Percentiles rank a stretch among this genome's conserved stretches.
Evolutionary conservation across 2,329 filamentous ascomycete species (phyloP).

Genomic region (Fusarium domesticum): DNA sequence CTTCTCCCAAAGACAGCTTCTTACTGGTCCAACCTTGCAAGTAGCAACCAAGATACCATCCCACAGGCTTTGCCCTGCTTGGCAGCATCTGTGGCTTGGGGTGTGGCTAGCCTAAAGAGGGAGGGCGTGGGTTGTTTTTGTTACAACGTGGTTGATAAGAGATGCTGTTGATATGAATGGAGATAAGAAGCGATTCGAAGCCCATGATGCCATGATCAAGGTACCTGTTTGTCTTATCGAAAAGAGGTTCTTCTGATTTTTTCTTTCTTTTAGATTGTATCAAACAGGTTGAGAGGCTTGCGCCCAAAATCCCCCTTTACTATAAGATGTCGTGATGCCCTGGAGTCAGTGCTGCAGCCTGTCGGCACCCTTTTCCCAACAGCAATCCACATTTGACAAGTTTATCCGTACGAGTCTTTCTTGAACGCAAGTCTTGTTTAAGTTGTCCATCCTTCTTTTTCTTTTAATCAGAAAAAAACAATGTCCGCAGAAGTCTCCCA

Average conservation of each 20-base stretch:
- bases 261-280: not conserved
- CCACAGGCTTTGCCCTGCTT: too few species aligned
- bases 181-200: conserved; percentile 12
- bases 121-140: too few species aligned
- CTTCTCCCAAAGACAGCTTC: conserved; percentile 11
- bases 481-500: conserved; percentile 53
- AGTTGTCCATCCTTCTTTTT: too few species aligned
- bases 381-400: too few species aligned
- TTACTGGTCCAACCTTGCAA: conserved; percentile 22
- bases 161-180: conserved; percentile 13
- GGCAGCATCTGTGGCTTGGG: too few species aligned
- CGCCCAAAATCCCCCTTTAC: not conserved
- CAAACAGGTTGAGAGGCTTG: not conserved
- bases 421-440: too few species aligned
- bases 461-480: conserved; percentile 9
- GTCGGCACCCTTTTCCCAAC: too few species aligned
- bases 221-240: conserved; percentile 17
- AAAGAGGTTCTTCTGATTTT: not conserved
- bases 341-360: conserved; percentile 12
- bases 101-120: too few species aligned
- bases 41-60: conserved; percentile 12
- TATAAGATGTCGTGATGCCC: conserved; percentile 29
- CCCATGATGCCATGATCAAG: conserved; percentile 20
- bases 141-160: too few species aligned
- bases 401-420: too few species aligned